Conservation (phyloP, 257 asterid genomes). For the Coffea canephora region DNA sequence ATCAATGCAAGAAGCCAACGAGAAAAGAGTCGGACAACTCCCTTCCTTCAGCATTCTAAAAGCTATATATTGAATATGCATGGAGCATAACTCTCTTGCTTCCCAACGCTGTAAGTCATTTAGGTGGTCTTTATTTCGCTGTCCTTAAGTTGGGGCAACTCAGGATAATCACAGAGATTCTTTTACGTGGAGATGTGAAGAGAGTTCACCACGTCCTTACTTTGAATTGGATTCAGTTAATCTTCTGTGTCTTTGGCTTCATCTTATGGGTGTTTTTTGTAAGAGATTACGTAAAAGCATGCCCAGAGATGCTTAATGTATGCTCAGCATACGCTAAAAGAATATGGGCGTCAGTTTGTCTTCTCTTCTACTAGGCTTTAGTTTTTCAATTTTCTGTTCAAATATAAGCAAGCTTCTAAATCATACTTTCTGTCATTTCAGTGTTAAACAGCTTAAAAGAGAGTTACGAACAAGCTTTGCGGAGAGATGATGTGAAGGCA, state of each 20-base stretch:
- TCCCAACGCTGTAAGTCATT: too few relatives aligned
- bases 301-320: background rate
- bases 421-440: conserved; percentile 20
- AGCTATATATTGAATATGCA: too few relatives aligned
- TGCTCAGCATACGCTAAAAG: background rate
- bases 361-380: background rate
- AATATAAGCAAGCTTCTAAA: background rate
- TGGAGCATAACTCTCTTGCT: too few relatives aligned
- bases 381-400: background rate
- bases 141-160: too few relatives aligned
- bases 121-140: too few relatives aligned
- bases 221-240: too few relatives aligned
- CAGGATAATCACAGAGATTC: too few relatives aligned
- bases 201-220: too few relatives aligned
- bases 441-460: conserved; percentile 90
- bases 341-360: background rate
- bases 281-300: background rate
- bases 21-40: too few relatives aligned
- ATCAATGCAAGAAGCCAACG: too few relatives aligned
- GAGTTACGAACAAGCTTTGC: conserved; percentile 64
- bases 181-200: too few relatives aligned
- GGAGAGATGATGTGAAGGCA: conserved; percentile 87
- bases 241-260: background rate
- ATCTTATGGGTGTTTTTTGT: background rate
- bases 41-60: too few relatives aligned